Conservation (phyloP, 352 stramenopile species). For the Aphanomyces astaci region DNA sequence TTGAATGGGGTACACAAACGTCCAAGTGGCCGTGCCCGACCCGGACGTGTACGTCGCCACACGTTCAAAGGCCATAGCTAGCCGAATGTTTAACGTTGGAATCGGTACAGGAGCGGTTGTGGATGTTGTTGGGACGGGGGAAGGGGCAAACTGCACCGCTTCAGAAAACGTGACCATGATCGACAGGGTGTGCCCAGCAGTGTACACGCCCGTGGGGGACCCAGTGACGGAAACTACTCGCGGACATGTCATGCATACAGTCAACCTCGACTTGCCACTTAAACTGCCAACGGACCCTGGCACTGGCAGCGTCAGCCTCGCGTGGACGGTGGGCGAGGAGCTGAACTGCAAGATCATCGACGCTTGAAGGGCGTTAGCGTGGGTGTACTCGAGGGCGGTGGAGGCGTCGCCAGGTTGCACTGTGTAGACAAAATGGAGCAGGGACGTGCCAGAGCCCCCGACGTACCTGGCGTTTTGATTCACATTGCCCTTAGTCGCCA, state of each 20-base stretch:
- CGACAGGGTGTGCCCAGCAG: conserved; percentile 45
- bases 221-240: conserved; percentile 45
- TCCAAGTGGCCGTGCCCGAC: conserved; percentile 32
- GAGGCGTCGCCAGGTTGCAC: conserved; percentile 42
- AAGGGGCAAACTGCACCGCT: conserved; percentile 24
- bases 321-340: conserved; percentile 33
- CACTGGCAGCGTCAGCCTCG: conserved; percentile 34
- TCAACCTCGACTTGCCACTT: conserved; percentile 30
- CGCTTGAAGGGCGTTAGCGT: conserved; percentile 36
- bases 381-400: conserved; percentile 43
- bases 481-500: conserved; percentile 37
- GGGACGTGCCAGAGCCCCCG: conserved; percentile 39
- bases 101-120: not conserved
- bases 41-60: conserved; percentile 36
- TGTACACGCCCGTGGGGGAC: conserved; percentile 42
- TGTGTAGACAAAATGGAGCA: conserved; percentile 50
- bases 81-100: conserved; percentile 29
- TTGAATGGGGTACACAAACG: conserved; percentile 24
- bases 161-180: conserved; percentile 51
- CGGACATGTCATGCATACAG: conserved; percentile 38
- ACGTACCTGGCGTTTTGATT: conserved; percentile 34
- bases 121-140: not conserved
- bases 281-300: conserved; percentile 43
- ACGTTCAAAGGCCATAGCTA: conserved; percentile 37
- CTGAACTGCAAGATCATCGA: conserved; percentile 46